phyloP scores from a whole-genome alignment of 2,329 filamentous ascomycete genomes.

The Cryphonectria radicalis region DNA sequence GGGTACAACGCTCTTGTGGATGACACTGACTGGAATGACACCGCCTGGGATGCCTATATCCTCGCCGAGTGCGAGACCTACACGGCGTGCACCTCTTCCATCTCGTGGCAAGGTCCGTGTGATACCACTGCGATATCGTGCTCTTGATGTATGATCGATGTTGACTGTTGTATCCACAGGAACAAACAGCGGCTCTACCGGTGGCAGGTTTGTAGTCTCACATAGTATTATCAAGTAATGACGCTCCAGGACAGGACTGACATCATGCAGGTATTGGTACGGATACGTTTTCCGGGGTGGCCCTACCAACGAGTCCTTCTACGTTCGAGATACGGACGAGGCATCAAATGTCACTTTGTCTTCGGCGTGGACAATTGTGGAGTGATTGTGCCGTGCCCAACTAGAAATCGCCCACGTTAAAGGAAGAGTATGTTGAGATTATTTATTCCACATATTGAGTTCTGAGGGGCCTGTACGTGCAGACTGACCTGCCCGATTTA shows the following conservation, averaged over 20 bases:
- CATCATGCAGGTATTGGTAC: constrained; percentile 21
- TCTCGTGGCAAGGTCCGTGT: constrained; percentile 22
- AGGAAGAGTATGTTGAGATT: background rate
- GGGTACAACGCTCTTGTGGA: constrained; percentile 20
- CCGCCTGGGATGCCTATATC: constrained; percentile 20
- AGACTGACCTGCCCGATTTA: background rate
- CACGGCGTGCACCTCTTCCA: constrained; percentile 25
- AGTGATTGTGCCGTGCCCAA: background rate
- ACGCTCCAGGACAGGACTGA: background rate
- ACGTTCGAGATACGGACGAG: constrained; percentile 17
- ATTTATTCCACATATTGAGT: background rate
- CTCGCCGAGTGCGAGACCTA: constrained; percentile 21
- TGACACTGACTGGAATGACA: constrained; percentile 18
- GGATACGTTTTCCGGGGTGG: constrained; percentile 27
- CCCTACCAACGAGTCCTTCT: constrained; percentile 22
- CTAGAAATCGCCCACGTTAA: background rate
- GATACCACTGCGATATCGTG: background rate
- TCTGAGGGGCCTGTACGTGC: background rate
- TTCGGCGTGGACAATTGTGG: constrained; percentile 22
- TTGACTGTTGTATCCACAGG: background rate
- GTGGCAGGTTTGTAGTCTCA: constrained; percentile 12
- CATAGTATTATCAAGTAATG: background rate
- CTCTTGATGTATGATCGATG: background rate
- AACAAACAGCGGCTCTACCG: constrained; percentile 25
- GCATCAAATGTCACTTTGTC: constrained; percentile 14